A percentile compares a stretch with the other conserved stretches of the same genome.
Evolutionary conservation across 768 basidiomycete genomes (phyloP).

Genomic region (Boletus rex-veris): DNA sequence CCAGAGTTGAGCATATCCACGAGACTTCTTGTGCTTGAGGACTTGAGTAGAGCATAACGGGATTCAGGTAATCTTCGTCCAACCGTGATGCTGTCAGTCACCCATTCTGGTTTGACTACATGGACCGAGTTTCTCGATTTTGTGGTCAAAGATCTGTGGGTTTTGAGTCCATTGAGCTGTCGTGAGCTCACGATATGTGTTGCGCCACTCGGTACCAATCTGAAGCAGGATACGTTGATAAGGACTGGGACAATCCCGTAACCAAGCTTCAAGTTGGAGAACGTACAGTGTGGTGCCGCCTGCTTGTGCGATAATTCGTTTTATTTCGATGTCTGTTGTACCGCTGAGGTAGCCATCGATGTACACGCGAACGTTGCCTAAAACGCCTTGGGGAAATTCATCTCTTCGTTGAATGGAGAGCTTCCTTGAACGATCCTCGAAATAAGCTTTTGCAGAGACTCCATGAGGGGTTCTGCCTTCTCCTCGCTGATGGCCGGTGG

Average conservation of each 20-base stretch:
- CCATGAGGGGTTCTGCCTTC: slow-evolving; percentile 37
- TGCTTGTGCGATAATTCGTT: slow-evolving; percentile 56
- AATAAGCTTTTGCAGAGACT: slow-evolving; percentile 34
- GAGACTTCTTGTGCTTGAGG: slow-evolving; percentile 36
- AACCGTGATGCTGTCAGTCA: slow-evolving; percentile 59
- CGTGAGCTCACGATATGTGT: slow-evolving; percentile 81
- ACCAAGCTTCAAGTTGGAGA: background rate
- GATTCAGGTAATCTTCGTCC: slow-evolving; percentile 62
- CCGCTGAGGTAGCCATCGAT: slow-evolving; percentile 66
- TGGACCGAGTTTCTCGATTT: slow-evolving; percentile 48
- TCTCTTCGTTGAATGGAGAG: slow-evolving; percentile 33
- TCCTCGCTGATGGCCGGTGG: slow-evolving; percentile 67
- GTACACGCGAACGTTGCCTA: slow-evolving; percentile 53
- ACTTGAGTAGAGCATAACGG: slow-evolving; percentile 49
- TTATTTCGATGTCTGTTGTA: slow-evolving; percentile 82
- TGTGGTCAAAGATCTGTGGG: slow-evolving; percentile 55
- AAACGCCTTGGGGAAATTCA: slow-evolving; percentile 21
- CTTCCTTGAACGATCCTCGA: slow-evolving; percentile 45
- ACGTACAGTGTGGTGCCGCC: slow-evolving; percentile 67
- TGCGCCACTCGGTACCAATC: slow-evolving; percentile 54
- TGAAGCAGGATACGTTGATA: slow-evolving; percentile 23
- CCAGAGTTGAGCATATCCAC: slow-evolving; percentile 36
- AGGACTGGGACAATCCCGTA: background rate
- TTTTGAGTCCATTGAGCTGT: slow-evolving; percentile 68
- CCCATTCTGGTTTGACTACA: slow-evolving; percentile 76